Conservation (phyloP, 1,284 basidiomycete genomes). For the Moesziomyces sp. region DNA sequence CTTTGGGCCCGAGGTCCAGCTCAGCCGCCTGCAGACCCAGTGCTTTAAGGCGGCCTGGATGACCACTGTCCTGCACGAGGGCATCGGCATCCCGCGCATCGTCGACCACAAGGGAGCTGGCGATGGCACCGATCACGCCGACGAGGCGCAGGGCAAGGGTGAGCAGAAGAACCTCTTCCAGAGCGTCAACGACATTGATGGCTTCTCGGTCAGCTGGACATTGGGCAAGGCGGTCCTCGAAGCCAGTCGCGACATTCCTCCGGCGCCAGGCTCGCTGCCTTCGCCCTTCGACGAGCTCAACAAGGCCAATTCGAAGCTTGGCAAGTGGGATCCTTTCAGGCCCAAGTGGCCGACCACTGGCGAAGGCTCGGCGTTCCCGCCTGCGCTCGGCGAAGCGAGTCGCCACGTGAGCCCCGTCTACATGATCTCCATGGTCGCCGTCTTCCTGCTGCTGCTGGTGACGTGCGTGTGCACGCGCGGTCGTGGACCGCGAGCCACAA, state of each 20-base stretch:
- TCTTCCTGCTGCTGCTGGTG: slow-evolving; percentile 43
- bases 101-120: slow-evolving; percentile 73
- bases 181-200: slow-evolving; percentile 87
- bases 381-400: slow-evolving; percentile 24
- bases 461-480: slow-evolving; percentile 53
- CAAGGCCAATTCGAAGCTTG: slow-evolving; percentile 40
- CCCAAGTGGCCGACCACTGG: slow-evolving; percentile 45
- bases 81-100: slow-evolving; percentile 91
- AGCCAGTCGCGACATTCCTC: slow-evolving; percentile 75
- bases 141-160: slow-evolving; percentile 59
- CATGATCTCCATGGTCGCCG: slow-evolving; percentile 30
- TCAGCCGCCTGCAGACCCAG: slow-evolving; percentile 90
- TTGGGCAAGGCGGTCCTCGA: slow-evolving; percentile 98
- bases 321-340: slow-evolving; percentile 44
- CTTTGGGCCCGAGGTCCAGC: slow-evolving; percentile 75
- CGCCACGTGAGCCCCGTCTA: slow-evolving; percentile 34
- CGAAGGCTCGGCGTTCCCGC: slow-evolving; percentile 45
- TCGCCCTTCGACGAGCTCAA: slow-evolving; percentile 41
- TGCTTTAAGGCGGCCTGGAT: slow-evolving; percentile 99
- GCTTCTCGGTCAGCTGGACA: slow-evolving; percentile 96
- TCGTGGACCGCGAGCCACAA: slow-evolving; percentile 37
- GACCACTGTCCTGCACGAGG: slow-evolving; percentile 93
- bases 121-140: slow-evolving; percentile 56
- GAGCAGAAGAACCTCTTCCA: slow-evolving; percentile 76
- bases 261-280: slow-evolving; percentile 44